These are phyloP conservation scores for Coemansia reversa DNA, from an alignment of 192 early-diverging fungal genomes.

Conservation along the genomic window DNA sequence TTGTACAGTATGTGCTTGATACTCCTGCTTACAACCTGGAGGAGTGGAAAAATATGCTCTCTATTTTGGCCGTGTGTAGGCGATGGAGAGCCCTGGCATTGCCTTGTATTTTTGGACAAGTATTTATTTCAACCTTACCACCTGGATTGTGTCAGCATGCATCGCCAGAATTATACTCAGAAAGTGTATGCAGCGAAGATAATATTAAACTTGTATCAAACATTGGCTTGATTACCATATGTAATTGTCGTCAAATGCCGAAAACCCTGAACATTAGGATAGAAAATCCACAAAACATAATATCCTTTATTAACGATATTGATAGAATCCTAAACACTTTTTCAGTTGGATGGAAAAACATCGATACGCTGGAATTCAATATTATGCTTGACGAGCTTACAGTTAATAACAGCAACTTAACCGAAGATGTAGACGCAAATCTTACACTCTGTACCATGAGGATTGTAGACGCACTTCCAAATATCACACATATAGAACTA, in stretches of 20 bases:
- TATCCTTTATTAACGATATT: neutral
- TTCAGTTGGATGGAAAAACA: neutral
- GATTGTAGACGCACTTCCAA: neutral
- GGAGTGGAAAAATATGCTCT: neutral
- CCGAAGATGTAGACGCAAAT: neutral
- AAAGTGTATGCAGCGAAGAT: neutral
- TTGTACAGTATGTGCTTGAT: too few species aligned
- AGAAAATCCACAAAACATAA: neutral
- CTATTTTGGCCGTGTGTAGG: neutral
- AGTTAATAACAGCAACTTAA: neutral
- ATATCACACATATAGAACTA: neutral
- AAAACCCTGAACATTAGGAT: neutral
- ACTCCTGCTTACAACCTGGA: neutral
- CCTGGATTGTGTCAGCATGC: neutral
- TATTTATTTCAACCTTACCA: neutral
- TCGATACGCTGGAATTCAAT: neutral
- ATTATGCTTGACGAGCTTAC: slow-evolving; percentile 10
- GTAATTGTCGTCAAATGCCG: neutral
- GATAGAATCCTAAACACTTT: neutral
- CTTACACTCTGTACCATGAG: neutral
- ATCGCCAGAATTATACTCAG: neutral
- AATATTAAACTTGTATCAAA: neutral
- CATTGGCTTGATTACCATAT: neutral
- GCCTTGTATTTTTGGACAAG: neutral
- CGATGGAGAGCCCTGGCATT: slow-evolving; percentile 1